Evolutionary conservation across 768 basidiomycete genomes (phyloP).

Genomic region (Thelephora ganbajun): DNA sequence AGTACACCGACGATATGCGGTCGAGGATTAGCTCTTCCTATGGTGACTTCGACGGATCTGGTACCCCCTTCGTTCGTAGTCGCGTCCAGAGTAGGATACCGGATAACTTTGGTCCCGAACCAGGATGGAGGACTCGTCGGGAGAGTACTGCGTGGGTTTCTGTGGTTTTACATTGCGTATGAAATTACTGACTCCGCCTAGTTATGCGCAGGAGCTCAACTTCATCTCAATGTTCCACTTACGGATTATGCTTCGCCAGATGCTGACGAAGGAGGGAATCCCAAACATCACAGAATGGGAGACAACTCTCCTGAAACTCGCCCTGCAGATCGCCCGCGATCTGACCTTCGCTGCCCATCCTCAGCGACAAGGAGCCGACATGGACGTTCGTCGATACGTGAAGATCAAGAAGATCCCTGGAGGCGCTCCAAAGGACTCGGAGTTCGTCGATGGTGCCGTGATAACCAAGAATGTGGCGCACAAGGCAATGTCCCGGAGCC

Average conservation of each 20-base stretch:
- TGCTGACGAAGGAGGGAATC: constrained; percentile 70
- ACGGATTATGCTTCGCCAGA: constrained; percentile 82
- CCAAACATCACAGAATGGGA: constrained; percentile 85
- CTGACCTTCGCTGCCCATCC: constrained; percentile 60
- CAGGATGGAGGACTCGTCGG: constrained; percentile 75
- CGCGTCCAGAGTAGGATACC: constrained; percentile 64
- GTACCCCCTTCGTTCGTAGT: constrained; percentile 71
- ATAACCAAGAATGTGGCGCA: constrained; percentile 98
- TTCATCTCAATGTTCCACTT: constrained; percentile 80
- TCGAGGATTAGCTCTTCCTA: constrained; percentile 53
- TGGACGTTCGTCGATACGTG: constrained; percentile 90
- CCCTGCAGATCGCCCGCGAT: constrained; percentile 76
- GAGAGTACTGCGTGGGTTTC: constrained; percentile 78
- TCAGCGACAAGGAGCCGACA: constrained; percentile 77
- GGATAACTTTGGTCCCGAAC: constrained; percentile 44
- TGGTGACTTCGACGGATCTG: constrained; percentile 51
- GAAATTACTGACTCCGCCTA: constrained; percentile 15
- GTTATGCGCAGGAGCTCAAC: constrained; percentile 77
- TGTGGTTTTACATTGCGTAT: not conserved
- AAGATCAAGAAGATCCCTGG: constrained; percentile 99
- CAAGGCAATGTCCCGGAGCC: constrained; percentile 78
- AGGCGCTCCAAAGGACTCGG: constrained; percentile 81
- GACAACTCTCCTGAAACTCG: constrained; percentile 62
- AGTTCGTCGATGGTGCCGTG: constrained; percentile 93
- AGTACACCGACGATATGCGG: constrained; percentile 44